A percentile compares a stretch with the other conserved stretches of the same genome.
Conservation (phyloP, 1,284 basidiomycete genomes). For the Xerocomus amazonicus region DNA sequence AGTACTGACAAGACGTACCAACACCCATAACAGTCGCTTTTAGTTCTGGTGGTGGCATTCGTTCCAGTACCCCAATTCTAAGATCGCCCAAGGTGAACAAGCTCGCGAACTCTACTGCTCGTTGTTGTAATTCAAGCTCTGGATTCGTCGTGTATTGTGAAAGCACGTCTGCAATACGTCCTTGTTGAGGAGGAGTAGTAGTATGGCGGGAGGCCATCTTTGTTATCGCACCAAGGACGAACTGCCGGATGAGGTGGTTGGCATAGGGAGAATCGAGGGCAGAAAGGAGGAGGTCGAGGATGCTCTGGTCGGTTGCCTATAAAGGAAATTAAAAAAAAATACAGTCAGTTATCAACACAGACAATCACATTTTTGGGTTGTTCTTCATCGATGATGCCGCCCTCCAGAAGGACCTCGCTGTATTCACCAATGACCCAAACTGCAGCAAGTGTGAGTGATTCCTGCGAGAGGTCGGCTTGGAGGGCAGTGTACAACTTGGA, state of each 20-base stretch:
- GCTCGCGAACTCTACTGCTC: constrained; percentile 91
- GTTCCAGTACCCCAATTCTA: constrained; percentile 88
- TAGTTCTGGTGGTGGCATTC: constrained; percentile 97
- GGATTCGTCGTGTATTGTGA: constrained; percentile 77
- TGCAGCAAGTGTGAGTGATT: constrained; percentile 88
- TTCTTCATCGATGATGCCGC: constrained; percentile 88
- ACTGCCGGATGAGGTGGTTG: constrained; percentile 89
- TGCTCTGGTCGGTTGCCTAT: constrained; percentile 75
- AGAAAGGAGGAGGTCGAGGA: constrained; percentile 85
- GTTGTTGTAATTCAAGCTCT: constrained; percentile 94
- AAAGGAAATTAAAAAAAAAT: constrained; percentile 2
- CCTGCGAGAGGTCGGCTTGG: constrained; percentile 91
- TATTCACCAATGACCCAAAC: constrained; percentile 99
- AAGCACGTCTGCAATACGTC: constrained; percentile 75
- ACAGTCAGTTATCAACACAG: not conserved
- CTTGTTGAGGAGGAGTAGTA: constrained; percentile 64
- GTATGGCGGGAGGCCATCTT: constrained; percentile 84
- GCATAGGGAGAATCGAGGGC: constrained; percentile 93
- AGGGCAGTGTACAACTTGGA: constrained; percentile 91
- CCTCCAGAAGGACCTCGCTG: constrained; percentile 85
- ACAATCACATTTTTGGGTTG: constrained; percentile 61
- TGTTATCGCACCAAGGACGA: constrained; percentile 85
- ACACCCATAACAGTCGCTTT: constrained; percentile 92
- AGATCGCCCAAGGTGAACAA: constrained; percentile 76
- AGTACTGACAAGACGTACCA: constrained; percentile 41